Base-by-base conservation (phyloP, 352 stramenopile genomes). In the Globisporangium nodosum region DNA sequence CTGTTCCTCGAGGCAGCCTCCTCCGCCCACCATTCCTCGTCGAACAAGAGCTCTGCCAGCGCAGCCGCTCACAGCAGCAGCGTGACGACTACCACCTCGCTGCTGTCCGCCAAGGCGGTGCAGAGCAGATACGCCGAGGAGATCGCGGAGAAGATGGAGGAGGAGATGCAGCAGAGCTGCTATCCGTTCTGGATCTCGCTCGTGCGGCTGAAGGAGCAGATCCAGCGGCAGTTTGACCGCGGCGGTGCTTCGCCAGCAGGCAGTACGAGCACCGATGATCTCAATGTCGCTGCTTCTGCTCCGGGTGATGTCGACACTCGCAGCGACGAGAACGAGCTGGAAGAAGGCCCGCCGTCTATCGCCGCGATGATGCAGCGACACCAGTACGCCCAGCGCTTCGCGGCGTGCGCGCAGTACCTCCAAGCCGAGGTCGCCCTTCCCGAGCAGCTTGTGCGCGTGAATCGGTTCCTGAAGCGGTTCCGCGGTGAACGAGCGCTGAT, bases 161-260 rank as follows among this genome's bases (percentile, higher is more conserved):
- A 82, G 7, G 71, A 74, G 49, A 75, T 80, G 61, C 58, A 60
- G 48, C 60, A 61, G 33, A 63, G 51, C 37, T 85, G 73, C 30
- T 69, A 73, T 21, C 75, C 69, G 16, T 85, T 75, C 48, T 85
- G 75, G 73, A 73, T 63, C 30, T 56, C 54, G 30, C 66, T 85
- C 3, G 60, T 64, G 7, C 61, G n/a, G 18, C 43, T 85, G 20
- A 79, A 83, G 24, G 56, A 62, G 31, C 66, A 70, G 47, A 39
- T 83, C 3, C 55, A 68, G 21, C 55, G 74, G 27, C 65, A 58
- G 11, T 74, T 72, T 35, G 49, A 54, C 3, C 24, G 18, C 18
- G 49, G 30, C 21, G 24, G 24, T 27, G 49, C n/a, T 5, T 52
- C 47, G 21, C 46, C 1, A 15, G 20, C 8, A 7, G 3, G 8